phyloP scores from a whole-genome alignment of 176 grass and related monocot genomes.

The Bolboschoenus planiculmis region DNA sequence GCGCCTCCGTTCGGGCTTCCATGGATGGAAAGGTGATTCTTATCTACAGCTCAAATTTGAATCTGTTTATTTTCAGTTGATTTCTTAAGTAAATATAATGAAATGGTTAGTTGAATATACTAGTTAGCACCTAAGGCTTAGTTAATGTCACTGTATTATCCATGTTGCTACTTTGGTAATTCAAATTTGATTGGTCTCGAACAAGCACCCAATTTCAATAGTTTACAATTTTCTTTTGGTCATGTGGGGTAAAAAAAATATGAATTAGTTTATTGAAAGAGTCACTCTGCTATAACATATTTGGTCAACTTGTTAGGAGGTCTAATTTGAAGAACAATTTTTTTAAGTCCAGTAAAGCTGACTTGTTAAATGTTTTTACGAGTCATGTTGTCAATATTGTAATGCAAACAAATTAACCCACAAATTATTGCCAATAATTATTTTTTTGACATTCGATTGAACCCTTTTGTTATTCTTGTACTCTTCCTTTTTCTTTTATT shows the following conservation, averaged over 20 bases:
- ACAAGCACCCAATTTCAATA: not conserved
- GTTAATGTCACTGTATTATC: not conserved
- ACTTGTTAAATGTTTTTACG: not conserved
- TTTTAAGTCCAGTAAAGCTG: not conserved
- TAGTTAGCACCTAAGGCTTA: not conserved
- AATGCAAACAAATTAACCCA: not conserved
- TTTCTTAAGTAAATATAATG: not conserved
- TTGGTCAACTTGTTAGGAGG: not conserved
- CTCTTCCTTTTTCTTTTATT: not conserved
- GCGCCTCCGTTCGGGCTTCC: not conserved
- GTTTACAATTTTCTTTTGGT: not conserved
- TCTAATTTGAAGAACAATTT: not conserved
- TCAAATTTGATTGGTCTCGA: not conserved
- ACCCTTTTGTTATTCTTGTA: not conserved
- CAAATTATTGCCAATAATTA: not conserved
- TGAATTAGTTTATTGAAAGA: not conserved
- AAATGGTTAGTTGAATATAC: not conserved
- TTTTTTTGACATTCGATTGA: not conserved
- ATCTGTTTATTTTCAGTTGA: not conserved
- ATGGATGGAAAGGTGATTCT: slow-evolving; percentile 32
- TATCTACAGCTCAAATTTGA: not conserved
- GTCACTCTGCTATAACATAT: not conserved
- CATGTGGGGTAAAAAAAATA: not conserved
- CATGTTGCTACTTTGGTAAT: not conserved
- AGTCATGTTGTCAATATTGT: not conserved